Evolutionary conservation across 805 yeast genomes (phyloP).

Genomic region (Candida jianshihensis): DNA sequence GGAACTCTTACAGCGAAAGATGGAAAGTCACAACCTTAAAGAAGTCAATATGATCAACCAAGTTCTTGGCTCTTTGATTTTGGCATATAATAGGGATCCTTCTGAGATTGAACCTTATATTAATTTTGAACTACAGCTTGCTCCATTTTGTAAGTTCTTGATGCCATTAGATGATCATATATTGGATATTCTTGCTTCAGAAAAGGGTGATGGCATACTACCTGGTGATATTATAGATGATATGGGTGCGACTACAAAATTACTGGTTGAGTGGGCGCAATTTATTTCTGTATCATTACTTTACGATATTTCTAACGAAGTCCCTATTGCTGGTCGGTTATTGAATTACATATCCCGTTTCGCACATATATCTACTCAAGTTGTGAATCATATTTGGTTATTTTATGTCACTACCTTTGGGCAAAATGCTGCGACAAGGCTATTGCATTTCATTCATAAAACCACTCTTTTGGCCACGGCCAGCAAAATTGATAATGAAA

Average conservation of each 20-base stretch:
- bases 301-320: background rate
- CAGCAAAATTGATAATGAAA: constrained; percentile 3
- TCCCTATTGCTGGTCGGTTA: constrained; percentile 3
- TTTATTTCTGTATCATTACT: constrained; percentile 7
- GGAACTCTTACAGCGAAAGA: constrained; percentile 17
- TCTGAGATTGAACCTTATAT: constrained; percentile 6
- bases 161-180: constrained; percentile 12
- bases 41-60: constrained; percentile 29
- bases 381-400: constrained; percentile 25
- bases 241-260: background rate
- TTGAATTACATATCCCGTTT: constrained; percentile 5
- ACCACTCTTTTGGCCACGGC: background rate
- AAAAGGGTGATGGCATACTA: too few species aligned
- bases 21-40: constrained; percentile 9
- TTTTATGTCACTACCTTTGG: constrained; percentile 15
- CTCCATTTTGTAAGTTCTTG: constrained; percentile 1
- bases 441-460: constrained; percentile 5
- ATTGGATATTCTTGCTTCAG: constrained; percentile 9
- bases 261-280: constrained; percentile 9
- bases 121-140: constrained; percentile 12
- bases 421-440: constrained; percentile 11
- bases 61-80: constrained; percentile 33
- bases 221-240: too few species aligned
- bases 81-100: constrained; percentile 18
- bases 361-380: constrained; percentile 20